Base-by-base conservation (phyloP, 176 grass and related monocot genomes). In the Tuctoria greenei region DNA sequence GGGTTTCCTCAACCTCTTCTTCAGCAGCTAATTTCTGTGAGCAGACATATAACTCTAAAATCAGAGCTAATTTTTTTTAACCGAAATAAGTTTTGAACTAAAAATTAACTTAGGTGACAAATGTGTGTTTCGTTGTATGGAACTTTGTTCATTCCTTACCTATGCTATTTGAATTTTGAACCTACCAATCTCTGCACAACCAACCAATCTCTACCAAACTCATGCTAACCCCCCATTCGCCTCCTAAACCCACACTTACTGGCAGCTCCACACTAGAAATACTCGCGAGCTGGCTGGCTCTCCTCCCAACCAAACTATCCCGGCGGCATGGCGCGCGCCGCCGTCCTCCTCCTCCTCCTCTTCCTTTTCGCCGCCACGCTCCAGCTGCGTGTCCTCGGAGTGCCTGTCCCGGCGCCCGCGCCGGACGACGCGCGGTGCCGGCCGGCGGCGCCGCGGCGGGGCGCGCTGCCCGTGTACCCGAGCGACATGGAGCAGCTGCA, bases 401-500 rank as follows among this genome's bases (percentile, higher is more conserved):
- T 7, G 28, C 26, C 68, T 0, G 2, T 40, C 38, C 37, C 56
- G 24, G 10, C 57, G 0, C 20, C 13, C 5, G 38, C 80, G 83
- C 79, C 82, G 47, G 26, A 31, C 10, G 63, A 85, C 81, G 75
- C 63, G 6, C 76, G 70, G 38, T 86, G 86, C 82, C 85, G 71
- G 2, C 65, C 64, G 35, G 40, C 8, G 62, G 50, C 82, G 6
- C 88, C 88, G 20, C 70, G 68, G 1, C 71, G 80, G 0, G 80
- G 73, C 41, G 68, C 76, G 12, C 38, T 82, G 12, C 80, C 88
- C 4, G 73, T 91, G 60, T 90, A 88, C 79, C 86, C 83, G 34
- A 75, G 42, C 34, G 90, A 97, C 54, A 66, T 91, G 47, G 90
- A 93, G 31, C 83, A 86, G 52, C 72, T 97, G 20, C 86, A 97